Evolutionary conservation across 257 asterid species (phyloP), one percentile per base, ranked within the genome.

Genomic region (Solanum appendiculatum): DNA sequence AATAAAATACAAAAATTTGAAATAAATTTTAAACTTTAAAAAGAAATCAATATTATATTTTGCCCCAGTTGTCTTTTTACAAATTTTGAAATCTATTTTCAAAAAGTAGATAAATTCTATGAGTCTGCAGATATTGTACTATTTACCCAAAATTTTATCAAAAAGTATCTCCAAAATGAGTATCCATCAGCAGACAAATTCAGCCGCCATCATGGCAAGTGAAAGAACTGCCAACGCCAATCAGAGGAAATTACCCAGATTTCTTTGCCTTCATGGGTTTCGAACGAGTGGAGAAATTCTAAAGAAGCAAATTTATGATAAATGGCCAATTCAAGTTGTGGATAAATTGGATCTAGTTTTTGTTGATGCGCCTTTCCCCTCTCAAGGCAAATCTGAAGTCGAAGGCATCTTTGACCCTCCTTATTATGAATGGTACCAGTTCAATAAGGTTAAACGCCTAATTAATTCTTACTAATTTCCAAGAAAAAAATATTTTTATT

Each of bases 361-460:
- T 44, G 91, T 89, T 21, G 98, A 97, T 88, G 99, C 98, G 48
- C 96, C 99, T 68, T 95, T 94, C 87, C 94, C 97, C 0, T 87
- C 91, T 82, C 91, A 44, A 34, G 99, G 98, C 1, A 95, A 94
- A 93, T 95, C 98, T 9, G 99, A 95, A 0, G 99, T 97, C 25
- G 98, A 97, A 74, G 99, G 98, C 3, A 93, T 94, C 2, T 97
- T 97, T 29, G 98, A 95, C 87, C 99, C 99, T 89, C 99, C 99
- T 4, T 95, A 94, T 90, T 95, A 93, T 60, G 98, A 97, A 91
- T 97, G 99, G 99, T 95, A 94, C 89, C 99, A 94, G 82, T 94
- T 93, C 91, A 94, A 95, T 86, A 92, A 97, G 98, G 99, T 95
- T 5, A 9, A 7, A 51, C 58, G 23, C 60, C 60, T 54, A 66